These are phyloP conservation scores for Dothiorella sarmentorum DNA, from an alignment of 2,329 filamentous ascomycete genomes.

Conservation along the genomic window DNA sequence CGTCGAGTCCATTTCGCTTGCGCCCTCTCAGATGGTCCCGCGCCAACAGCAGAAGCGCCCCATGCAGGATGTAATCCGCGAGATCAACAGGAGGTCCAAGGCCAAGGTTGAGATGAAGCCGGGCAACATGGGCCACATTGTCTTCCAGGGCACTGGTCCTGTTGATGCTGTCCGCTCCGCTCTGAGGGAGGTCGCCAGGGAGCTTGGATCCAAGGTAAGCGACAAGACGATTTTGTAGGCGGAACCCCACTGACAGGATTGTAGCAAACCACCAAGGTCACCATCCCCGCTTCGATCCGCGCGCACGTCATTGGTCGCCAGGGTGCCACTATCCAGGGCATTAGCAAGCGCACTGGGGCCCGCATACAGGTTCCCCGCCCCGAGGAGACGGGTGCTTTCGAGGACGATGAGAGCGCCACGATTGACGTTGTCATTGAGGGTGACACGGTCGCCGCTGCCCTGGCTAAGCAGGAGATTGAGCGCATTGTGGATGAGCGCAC, in stretches of 20 bases:
- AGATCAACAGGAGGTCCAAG: constrained; percentile 89
- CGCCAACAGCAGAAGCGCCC: constrained; percentile 78
- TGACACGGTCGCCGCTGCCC: constrained; percentile 80
- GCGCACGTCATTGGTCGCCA: constrained; percentile 91
- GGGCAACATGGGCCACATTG: constrained; percentile 67
- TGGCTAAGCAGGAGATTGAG: constrained; percentile 78
- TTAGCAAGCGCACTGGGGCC: constrained; percentile 86
- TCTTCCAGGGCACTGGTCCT: constrained; percentile 82
- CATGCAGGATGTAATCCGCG: constrained; percentile 77
- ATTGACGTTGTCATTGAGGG: constrained; percentile 89
- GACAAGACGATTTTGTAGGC: neutral
- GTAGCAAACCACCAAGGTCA: constrained; percentile 66
- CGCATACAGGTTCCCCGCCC: constrained; percentile 84
- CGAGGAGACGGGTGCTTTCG: constrained; percentile 63
- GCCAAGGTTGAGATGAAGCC: constrained; percentile 76
- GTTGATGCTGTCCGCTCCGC: constrained; percentile 82
- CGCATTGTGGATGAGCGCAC: constrained; percentile 84
- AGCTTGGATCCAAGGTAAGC: constrained; percentile 79
- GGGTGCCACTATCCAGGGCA: constrained; percentile 82
- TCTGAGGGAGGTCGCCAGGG: constrained; percentile 81
- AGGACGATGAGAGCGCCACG: constrained; percentile 72
- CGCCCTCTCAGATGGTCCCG: constrained; percentile 72
- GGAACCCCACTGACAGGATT: constrained; percentile 12
- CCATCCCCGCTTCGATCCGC: constrained; percentile 78
- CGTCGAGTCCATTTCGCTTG: constrained; percentile 70